phyloP scores from a whole-genome alignment of 192 early-diverging fungal genomes.

The Thamnidium elegans region DNA sequence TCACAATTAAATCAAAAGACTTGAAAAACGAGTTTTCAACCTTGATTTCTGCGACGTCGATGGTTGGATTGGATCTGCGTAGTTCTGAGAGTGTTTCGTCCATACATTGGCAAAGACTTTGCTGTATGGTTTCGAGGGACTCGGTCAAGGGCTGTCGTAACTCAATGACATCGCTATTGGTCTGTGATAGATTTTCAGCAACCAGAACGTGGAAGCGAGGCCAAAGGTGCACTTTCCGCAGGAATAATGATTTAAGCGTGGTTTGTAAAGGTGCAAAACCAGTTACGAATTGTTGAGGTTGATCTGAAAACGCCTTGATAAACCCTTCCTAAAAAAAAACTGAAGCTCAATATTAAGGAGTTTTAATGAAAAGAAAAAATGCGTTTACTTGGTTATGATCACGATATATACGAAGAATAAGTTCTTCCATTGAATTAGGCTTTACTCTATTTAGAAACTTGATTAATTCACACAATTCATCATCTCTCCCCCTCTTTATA shows the following conservation, averaged over 20 bases:
- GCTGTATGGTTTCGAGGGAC: conserved; percentile 82
- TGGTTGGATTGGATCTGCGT: conserved; percentile 54
- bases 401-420: conserved; percentile 80
- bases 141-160: conserved; percentile 73
- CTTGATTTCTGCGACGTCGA: conserved; percentile 79
- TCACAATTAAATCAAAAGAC: conserved; percentile 80
- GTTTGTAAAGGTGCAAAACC: conserved; percentile 90
- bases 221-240: conserved; percentile 85
- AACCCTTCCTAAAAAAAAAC: conserved; percentile 58
- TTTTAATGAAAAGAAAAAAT: background rate
- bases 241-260: conserved; percentile 72
- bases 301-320: conserved; percentile 92
- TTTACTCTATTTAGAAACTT: conserved; percentile 50
- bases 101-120: conserved; percentile 81
- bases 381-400: conserved; percentile 65
- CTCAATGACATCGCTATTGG: conserved; percentile 65
- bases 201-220: conserved; percentile 78
- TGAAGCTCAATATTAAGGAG: no score
- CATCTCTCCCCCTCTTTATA: conserved; percentile 25
- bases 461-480: background rate
- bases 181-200: conserved; percentile 49
- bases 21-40: conserved; percentile 84
- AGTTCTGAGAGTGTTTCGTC: conserved; percentile 76
- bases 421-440: conserved; percentile 82
- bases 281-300: conserved; percentile 72